phyloP scores from a whole-genome alignment of 2,329 filamentous ascomycete genomes.

The Apiospora rasikravindrae region DNA sequence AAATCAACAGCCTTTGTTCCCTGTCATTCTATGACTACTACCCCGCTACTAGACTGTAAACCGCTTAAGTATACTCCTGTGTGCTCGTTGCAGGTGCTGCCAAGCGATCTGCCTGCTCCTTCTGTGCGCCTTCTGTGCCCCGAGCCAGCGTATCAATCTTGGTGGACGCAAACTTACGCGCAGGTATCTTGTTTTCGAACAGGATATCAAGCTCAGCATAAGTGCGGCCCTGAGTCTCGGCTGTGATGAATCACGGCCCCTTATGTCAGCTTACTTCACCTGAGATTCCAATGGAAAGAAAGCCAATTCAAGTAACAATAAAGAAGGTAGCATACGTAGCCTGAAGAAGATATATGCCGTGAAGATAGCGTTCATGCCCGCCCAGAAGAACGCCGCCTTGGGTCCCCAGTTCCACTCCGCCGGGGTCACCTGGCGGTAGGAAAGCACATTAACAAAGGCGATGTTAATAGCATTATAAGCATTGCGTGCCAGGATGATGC shows the following conservation, averaged over 20 bases:
- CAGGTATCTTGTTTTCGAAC: slow-evolving; percentile 37
- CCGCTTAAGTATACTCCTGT: background rate
- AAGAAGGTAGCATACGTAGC: background rate
- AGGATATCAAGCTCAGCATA: slow-evolving; percentile 50
- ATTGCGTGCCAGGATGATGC: slow-evolving; percentile 29
- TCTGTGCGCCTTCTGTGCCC: background rate
- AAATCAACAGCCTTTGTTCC: background rate
- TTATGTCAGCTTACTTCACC: background rate
- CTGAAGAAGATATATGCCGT: background rate
- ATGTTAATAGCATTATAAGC: slow-evolving; percentile 47
- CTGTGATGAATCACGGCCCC: background rate
- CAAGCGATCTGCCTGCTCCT: background rate
- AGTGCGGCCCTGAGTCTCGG: slow-evolving; percentile 47
- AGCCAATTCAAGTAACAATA: background rate
- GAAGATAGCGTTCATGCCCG: slow-evolving; percentile 8
- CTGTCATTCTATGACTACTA: background rate
- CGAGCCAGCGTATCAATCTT: background rate
- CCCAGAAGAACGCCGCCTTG: slow-evolving; percentile 24
- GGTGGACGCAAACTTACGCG: background rate
- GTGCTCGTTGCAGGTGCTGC: background rate
- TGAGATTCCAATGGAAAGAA: background rate
- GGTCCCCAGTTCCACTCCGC: slow-evolving; percentile 12
- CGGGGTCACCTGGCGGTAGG: background rate
- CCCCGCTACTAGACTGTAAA: background rate
- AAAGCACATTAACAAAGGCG: slow-evolving; percentile 38